Evolutionary conservation across 306 rosid genomes (phyloP), one percentile per base, ranked within the genome.

Genomic region (Acacia acuminata): DNA sequence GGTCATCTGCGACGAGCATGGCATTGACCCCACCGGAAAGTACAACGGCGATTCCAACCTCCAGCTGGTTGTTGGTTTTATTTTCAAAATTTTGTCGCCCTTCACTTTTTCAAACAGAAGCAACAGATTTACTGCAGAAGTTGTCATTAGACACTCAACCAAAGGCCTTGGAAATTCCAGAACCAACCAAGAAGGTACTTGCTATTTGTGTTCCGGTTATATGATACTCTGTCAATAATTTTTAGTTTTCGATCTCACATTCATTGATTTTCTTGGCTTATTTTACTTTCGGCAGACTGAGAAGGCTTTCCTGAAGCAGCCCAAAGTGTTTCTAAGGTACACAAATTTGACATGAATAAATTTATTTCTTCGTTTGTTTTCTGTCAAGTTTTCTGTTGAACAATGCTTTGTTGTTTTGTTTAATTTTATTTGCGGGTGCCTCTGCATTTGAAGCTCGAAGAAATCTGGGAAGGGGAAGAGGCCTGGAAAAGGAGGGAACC

Each of bases 111-210:
- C n/a, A n/a, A n/a, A n/a, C n/a, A n/a, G n/a, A n/a, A n/a, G n/a
- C n/a, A n/a, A n/a, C n/a, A n/a, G 99, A 96, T 83, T 92, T 96
- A 91, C 81, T 93, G 2, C 98, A 95, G 90, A 96, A 92, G 88
- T 79, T 96, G 84, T 27, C 27, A 27, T 27, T 27, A n/a, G n/a
- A 27, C 27, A 27, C 27, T 27, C 27, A 27, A 27, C 27, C 27
- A 27, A 27, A 27, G 90, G 73, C 92, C 20, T 32, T 92, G 87
- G 99, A 96, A 71, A 91, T 86, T 82, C 92, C 98, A 0, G 97
- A 95, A 80, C 96, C 94, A 0, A 86, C 87, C 10, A 96, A 93
- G 90, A 92, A 92, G 98, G 98, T 93, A 81, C 61, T 64, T 67
- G 72, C 0, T 58, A 51, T 76, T 86, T 24, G 12, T 2, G 32